A percentile compares a stretch with the other conserved stretches of the same genome.
These are phyloP conservation scores for Cryptococcus amylolentus DNA, from an alignment of 1,284 basidiomycete species.

Conservation along the genomic window DNA sequence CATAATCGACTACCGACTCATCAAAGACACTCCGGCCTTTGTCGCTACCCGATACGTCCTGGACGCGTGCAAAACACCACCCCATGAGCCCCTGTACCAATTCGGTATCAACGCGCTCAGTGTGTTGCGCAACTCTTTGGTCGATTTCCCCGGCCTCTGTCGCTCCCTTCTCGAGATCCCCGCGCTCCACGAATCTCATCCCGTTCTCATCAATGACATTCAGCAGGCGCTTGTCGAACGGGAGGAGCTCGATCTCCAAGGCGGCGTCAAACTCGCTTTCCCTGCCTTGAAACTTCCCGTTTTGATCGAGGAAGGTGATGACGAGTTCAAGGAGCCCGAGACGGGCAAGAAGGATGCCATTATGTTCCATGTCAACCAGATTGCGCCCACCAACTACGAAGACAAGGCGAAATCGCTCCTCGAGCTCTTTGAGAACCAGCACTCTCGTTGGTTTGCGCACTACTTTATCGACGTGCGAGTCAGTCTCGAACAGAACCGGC, in stretches of 20 bases:
- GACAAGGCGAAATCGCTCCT: slow-evolving; percentile 78
- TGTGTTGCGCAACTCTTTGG: slow-evolving; percentile 80
- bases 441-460: slow-evolving; percentile 94
- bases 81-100: slow-evolving; percentile 83
- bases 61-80: slow-evolving; percentile 84
- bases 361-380: slow-evolving; percentile 96
- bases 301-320: slow-evolving; percentile 53
- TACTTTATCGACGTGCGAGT: slow-evolving; percentile 96
- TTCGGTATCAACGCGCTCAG: slow-evolving; percentile 90
- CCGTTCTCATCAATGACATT: slow-evolving; percentile 74
- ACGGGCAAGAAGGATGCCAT: slow-evolving; percentile 91
- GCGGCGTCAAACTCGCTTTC: slow-evolving; percentile 51
- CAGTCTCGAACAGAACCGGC: slow-evolving; percentile 95
- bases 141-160: slow-evolving; percentile 92
- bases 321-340: slow-evolving; percentile 64
- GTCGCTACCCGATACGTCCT: slow-evolving; percentile 97
- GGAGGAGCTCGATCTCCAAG: slow-evolving; percentile 50
- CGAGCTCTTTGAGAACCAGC: slow-evolving; percentile 70
- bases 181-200: slow-evolving; percentile 78
- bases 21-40: slow-evolving; percentile 92
- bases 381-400: slow-evolving; percentile 91
- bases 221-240: slow-evolving; percentile 61
- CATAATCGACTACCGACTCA: slow-evolving; percentile 87
- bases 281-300: slow-evolving; percentile 51
- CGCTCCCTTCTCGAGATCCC: slow-evolving; percentile 84